Evolutionary conservation across 1,139 yeast genomes (phyloP).

Genomic region (Geotrichum carabidarum): DNA sequence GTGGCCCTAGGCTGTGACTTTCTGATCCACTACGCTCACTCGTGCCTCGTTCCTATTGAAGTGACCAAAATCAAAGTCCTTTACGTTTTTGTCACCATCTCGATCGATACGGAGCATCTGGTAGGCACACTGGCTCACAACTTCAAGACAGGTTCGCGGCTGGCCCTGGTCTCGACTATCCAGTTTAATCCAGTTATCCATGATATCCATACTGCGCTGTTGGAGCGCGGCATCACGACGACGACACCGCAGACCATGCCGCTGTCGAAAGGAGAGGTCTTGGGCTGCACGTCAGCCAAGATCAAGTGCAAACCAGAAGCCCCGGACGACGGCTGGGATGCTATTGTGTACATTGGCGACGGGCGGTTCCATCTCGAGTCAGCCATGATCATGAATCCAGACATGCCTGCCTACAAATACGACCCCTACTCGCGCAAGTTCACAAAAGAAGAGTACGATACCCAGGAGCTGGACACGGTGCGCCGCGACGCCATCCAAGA

Average conservation of each 20-base stretch:
- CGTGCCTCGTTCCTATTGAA: constrained; percentile 93
- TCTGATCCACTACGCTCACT: constrained; percentile 94
- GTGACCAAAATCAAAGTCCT: constrained; percentile 82
- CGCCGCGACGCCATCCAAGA: constrained; percentile 68
- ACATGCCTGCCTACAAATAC: constrained; percentile 82
- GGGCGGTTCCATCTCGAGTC: constrained; percentile 94
- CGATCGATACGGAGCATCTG: constrained; percentile 77
- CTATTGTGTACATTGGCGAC: constrained; percentile 90
- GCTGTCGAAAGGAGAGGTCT: constrained; percentile 87
- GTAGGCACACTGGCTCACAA: constrained; percentile 69
- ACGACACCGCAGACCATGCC: constrained; percentile 92
- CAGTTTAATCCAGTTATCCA: constrained; percentile 95
- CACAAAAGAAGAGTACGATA: constrained; percentile 84
- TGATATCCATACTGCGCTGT: constrained; percentile 56
- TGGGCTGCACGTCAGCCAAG: constrained; percentile 92
- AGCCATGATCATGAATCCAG: constrained; percentile 96
- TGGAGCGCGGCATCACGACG: constrained; percentile 38
- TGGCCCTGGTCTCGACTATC: constrained; percentile 89
- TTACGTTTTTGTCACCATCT: constrained; percentile 92
- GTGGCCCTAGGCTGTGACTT: constrained; percentile 89
- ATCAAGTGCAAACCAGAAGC: constrained; percentile 31
- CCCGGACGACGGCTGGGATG: constrained; percentile 52
- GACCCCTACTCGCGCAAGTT: constrained; percentile 93
- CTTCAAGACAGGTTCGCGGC: constrained; percentile 55
- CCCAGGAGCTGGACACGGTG: constrained; percentile 68